Conservation (phyloP, 345 rosid genomes). For the Populus ilicifolia region DNA sequence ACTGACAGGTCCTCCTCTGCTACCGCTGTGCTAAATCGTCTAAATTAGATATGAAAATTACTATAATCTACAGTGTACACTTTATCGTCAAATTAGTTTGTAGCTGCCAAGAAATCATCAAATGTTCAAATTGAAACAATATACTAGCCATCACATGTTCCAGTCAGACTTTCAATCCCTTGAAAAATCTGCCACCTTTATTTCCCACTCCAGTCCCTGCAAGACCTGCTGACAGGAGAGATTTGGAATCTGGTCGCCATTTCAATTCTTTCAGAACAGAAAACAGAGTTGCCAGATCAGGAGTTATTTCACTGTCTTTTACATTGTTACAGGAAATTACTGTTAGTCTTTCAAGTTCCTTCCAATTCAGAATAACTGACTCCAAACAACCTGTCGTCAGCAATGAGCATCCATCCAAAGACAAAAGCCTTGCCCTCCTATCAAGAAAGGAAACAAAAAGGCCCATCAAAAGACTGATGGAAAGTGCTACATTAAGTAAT, state of each 20-base stretch:
- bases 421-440: conserved; percentile 73
- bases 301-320: conserved; percentile 65
- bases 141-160: neutral
- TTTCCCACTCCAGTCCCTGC: conserved; percentile 63
- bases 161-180: conserved; percentile 37
- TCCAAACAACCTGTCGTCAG: conserved; percentile 78
- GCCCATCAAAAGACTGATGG: neutral
- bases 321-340: conserved; percentile 71
- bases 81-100: neutral
- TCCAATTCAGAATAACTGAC: conserved; percentile 62
- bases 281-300: conserved; percentile 65
- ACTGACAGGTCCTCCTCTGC: neutral
- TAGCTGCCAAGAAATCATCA: neutral
- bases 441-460: conserved; percentile 6
- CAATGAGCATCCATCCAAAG: conserved; percentile 78
- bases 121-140: neutral
- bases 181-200: conserved; percentile 76
- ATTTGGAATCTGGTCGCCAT: conserved; percentile 87
- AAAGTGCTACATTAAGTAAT: neutral
- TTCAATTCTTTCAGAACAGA: conserved; percentile 69
- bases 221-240: conserved; percentile 59
- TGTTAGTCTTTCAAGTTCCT: conserved; percentile 59
- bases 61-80: neutral
- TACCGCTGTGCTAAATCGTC: neutral
- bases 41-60: neutral